Percentiles rank a stretch among this genome's conserved stretches.
Conservation (phyloP, 345 rosid species). For the Combretum micranthum region DNA sequence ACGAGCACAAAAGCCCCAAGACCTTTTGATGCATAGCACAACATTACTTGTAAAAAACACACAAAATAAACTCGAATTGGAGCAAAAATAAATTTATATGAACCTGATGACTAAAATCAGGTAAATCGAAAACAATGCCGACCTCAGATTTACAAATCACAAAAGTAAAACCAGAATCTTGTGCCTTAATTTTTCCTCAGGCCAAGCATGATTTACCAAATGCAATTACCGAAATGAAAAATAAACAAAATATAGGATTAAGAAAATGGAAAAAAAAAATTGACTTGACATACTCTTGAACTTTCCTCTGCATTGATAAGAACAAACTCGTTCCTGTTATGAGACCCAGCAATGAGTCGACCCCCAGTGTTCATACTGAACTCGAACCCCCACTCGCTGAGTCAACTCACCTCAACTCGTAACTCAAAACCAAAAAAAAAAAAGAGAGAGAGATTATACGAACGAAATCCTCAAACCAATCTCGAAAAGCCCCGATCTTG, state of each 20-base stretch:
- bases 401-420: constrained; percentile 10
- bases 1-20: no score
- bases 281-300: constrained; percentile 39
- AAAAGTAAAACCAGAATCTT: no score
- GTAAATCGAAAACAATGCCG: no score
- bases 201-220: no score
- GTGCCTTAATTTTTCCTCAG: no score
- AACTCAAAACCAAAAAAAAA: constrained; percentile 16
- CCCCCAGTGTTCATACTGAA: constrained; percentile 74
- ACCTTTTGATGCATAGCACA: no score
- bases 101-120: no score
- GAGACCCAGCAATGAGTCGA: constrained; percentile 91
- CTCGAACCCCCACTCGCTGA: not conserved
- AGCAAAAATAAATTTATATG: no score
- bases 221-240: not conserved
- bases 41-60: no score
- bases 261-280: not conserved
- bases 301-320: constrained; percentile 88
- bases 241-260: not conserved
- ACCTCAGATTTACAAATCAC: not conserved
- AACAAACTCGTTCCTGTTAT: constrained; percentile 90
- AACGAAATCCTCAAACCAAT: no score
- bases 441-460: constrained; percentile 3
- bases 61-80: no score
- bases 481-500: no score